A percentile compares a stretch with the other conserved stretches of the same genome.
These are phyloP conservation scores for Oryza longistaminata DNA, from an alignment of 176 grass and related monocot species.

Conservation along the genomic window DNA sequence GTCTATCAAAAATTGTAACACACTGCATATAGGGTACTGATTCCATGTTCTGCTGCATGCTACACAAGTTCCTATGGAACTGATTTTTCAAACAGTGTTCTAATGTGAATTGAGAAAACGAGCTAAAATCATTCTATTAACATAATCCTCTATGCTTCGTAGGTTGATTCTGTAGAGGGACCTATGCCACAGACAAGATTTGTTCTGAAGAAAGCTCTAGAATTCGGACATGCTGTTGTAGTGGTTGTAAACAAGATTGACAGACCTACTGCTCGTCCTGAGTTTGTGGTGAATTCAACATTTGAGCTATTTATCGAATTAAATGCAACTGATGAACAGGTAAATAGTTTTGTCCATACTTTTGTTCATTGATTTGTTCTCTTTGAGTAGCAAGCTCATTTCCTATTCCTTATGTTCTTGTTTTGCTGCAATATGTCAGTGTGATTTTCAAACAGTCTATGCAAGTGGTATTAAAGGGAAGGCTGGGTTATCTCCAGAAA, in stretches of 20 bases:
- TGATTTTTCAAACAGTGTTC: slow-evolving; percentile 6
- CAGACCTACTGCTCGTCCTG: slow-evolving; percentile 82
- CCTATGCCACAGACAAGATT: slow-evolving; percentile 99
- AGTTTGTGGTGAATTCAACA: slow-evolving; percentile 95
- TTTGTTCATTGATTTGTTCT: slow-evolving; percentile 25
- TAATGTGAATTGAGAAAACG: slow-evolving; percentile 8
- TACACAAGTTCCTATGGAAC: slow-evolving; percentile 8
- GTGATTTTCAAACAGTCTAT: slow-evolving; percentile 97
- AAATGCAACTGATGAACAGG: slow-evolving; percentile 98
- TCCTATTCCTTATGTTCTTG: slow-evolving; percentile 30
- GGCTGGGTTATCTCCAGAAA: slow-evolving; percentile 79
- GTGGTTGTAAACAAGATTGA: slow-evolving; percentile 99
- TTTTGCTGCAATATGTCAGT: slow-evolving; percentile 50
- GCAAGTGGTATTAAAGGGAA: slow-evolving; percentile 96
- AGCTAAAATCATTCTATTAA: slow-evolving; percentile 2
- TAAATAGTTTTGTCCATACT: slow-evolving; percentile 29
- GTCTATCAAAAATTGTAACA: neutral
- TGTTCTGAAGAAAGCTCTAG: slow-evolving; percentile 97
- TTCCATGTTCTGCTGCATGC: slow-evolving; percentile 30
- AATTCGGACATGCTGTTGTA: slow-evolving; percentile 96
- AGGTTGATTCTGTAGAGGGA: slow-evolving; percentile 99
- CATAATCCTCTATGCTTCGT: slow-evolving; percentile 33
- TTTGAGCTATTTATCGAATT: slow-evolving; percentile 99
- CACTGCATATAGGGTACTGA: neutral
- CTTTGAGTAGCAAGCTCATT: slow-evolving; percentile 9